phyloP scores from a whole-genome alignment of 2,329 filamentous ascomycete genomes.

The Geosmithia morbida region DNA sequence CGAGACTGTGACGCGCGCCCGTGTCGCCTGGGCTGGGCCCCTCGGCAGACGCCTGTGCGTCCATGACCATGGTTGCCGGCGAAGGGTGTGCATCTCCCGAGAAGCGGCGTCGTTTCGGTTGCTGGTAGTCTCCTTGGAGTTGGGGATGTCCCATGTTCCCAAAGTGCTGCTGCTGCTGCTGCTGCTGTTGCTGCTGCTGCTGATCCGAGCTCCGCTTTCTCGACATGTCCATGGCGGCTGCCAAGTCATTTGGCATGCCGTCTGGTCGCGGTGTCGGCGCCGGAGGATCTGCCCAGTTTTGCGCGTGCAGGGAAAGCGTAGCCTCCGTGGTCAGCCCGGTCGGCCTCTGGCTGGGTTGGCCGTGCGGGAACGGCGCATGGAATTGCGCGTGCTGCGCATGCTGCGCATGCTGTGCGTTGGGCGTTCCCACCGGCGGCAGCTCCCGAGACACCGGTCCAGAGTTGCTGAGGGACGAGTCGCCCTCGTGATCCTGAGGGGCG shows the following conservation, averaged over 20 bases:
- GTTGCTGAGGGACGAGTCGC: background rate
- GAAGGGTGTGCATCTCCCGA: background rate
- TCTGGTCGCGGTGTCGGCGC: background rate
- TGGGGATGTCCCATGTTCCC: background rate
- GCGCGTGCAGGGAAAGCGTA: slow-evolving; percentile 2
- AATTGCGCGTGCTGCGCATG: background rate
- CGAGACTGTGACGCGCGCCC: too few species aligned
- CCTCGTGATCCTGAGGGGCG: background rate
- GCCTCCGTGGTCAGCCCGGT: background rate
- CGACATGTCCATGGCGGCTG: background rate
- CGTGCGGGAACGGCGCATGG: background rate
- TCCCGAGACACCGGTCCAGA: background rate
- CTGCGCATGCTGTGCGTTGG: background rate
- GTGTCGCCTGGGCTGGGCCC: too few species aligned
- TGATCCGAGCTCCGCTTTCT: background rate
- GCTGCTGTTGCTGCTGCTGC: background rate
- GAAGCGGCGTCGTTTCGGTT: background rate
- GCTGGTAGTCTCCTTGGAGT: background rate
- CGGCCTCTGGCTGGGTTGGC: background rate
- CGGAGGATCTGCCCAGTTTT: slow-evolving; percentile 2
- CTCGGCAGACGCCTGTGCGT: background rate
- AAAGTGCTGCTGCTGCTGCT: background rate
- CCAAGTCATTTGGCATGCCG: background rate
- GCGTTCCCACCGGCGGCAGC: background rate
- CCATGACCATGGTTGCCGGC: background rate